These are phyloP conservation scores for Anacardium occidentale DNA, from an alignment of 345 rosid genomes.

Conservation along the genomic window DNA sequence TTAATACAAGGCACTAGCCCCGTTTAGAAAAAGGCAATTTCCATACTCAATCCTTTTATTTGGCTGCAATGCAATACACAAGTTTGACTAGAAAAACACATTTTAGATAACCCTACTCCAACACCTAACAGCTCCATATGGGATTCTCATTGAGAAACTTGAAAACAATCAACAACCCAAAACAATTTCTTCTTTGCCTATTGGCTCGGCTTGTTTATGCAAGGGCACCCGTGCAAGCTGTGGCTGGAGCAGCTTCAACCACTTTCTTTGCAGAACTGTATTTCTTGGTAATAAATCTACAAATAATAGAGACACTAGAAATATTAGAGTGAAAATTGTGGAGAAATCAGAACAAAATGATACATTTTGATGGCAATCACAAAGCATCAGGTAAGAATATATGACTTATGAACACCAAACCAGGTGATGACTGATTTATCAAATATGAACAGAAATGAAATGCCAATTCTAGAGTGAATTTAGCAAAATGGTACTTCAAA, in stretches of 20 bases:
- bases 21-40: background rate
- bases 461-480: background rate
- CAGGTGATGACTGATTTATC: background rate
- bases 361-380: background rate
- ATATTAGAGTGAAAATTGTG: background rate
- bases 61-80: background rate
- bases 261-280: conserved; percentile 60
- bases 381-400: no score
- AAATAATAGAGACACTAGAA: background rate
- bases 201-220: conserved; percentile 35
- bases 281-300: conserved; percentile 86
- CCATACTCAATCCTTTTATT: conserved; percentile 10
- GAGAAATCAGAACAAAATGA: background rate
- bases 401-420: no score
- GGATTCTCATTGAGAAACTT: conserved; percentile 6
- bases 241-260: conserved; percentile 66
- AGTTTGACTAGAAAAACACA: conserved; percentile 5
- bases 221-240: conserved; percentile 65
- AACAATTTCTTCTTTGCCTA: conserved; percentile 8
- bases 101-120: conserved; percentile 15
- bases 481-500: conserved; percentile 7
- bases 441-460: background rate
- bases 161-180: background rate
- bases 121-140: conserved; percentile 12
- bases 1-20: background rate